Evolutionary conservation across 208 protist species (phyloP).

Genomic region (Polymyxa betae): DNA sequence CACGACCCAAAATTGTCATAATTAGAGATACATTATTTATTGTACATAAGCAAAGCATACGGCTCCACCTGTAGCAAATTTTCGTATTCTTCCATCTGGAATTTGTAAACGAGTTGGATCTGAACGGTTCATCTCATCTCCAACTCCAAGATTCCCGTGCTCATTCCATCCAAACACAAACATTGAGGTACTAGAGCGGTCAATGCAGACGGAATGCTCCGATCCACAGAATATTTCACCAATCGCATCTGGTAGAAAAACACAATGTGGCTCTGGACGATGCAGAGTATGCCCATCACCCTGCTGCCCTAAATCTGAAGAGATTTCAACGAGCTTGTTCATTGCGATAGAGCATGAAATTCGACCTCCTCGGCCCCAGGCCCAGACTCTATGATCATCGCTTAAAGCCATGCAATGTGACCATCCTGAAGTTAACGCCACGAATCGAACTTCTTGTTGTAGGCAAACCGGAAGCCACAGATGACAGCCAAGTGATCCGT

Average conservation of each 20-base stretch:
- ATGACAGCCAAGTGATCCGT: neutral
- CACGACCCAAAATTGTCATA: neutral
- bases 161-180: conserved; percentile 43
- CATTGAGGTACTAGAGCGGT: neutral
- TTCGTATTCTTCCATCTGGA: neutral
- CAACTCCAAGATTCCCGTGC: conserved; percentile 19
- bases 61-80: neutral
- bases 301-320: conserved; percentile 14
- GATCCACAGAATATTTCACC: conserved; percentile 14
- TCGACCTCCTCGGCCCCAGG: conserved; percentile 26
- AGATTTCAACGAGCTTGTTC: neutral
- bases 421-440: neutral
- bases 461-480: neutral
- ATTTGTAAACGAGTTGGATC: neutral
- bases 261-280: neutral
- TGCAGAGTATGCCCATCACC: neutral
- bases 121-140: neutral
- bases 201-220: conserved; percentile 17
- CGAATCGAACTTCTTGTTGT: conserved; percentile 4
- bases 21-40: neutral
- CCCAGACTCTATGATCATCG: neutral
- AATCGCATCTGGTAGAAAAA: neutral
- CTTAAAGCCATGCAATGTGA: conserved; percentile 1
- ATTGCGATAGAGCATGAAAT: neutral
- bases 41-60: neutral